Evolutionary conservation across 2,329 filamentous ascomycete species (phyloP).

Genomic region (Fusarium chlamydosporum): DNA sequence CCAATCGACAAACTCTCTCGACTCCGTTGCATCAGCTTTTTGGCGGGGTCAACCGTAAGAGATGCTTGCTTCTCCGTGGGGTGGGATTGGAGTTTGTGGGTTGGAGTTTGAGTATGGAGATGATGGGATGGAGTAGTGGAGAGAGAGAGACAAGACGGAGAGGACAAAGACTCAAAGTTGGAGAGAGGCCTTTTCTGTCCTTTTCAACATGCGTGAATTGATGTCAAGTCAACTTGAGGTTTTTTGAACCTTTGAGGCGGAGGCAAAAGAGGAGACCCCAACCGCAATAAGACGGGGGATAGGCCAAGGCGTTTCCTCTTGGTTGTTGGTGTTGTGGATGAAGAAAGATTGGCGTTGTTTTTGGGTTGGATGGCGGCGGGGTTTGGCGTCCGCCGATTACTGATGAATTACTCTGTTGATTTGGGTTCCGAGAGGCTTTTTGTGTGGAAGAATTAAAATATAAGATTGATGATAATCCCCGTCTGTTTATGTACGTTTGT

Average conservation of each 20-base stretch:
- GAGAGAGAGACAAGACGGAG: not conserved
- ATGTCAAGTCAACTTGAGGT: not conserved
- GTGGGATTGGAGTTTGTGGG: slow-evolving; percentile 24
- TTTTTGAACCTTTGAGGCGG: slow-evolving; percentile 24
- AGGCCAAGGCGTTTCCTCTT: slow-evolving; percentile 4
- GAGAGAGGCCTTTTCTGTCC: slow-evolving; percentile 33
- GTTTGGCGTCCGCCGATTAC: slow-evolving; percentile 33
- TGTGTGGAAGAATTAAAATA: slow-evolving; percentile 5
- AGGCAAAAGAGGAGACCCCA: slow-evolving; percentile 32
- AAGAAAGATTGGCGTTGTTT: slow-evolving; percentile 22
- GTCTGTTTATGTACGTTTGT: slow-evolving; percentile 31
- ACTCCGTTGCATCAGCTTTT: not conserved
- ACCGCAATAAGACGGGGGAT: slow-evolving; percentile 15
- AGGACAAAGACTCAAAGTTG: slow-evolving; percentile 8
- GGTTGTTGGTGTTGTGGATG: slow-evolving; percentile 30
- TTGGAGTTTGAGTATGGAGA: slow-evolving; percentile 22
- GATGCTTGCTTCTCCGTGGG: slow-evolving; percentile 26
- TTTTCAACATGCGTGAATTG: slow-evolving; percentile 35
- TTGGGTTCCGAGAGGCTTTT: not conserved
- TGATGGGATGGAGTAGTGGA: slow-evolving; percentile 21
- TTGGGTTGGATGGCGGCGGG: slow-evolving; percentile 32
- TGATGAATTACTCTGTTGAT: slow-evolving; percentile 22
- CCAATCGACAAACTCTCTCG: slow-evolving; percentile 22
- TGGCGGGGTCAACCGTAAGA: slow-evolving; percentile 9
- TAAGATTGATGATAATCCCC: slow-evolving; percentile 18